These are phyloP conservation scores for Thielaviopsis musarum DNA, from an alignment of 2,329 filamentous ascomycete genomes.

Conservation along the genomic window DNA sequence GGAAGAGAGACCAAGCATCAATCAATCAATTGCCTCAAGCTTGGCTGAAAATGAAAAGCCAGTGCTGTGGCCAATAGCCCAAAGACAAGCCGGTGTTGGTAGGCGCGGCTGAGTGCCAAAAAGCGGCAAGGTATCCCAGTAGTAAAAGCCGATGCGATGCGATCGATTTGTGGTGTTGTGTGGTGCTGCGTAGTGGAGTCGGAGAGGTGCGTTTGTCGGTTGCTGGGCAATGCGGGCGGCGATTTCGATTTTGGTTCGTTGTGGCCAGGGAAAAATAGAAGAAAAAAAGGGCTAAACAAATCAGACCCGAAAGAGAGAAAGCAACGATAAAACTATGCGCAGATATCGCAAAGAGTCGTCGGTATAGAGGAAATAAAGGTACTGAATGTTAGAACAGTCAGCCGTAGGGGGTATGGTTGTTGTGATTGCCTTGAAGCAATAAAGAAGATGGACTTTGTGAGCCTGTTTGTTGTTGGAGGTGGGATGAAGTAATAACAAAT, in stretches of 20 bases:
- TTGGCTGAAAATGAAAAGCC: background rate
- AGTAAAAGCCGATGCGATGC: background rate
- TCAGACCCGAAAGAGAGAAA: background rate
- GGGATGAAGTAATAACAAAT: background rate
- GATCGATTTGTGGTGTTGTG: background rate
- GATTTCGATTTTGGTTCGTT: background rate
- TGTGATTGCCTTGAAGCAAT: background rate
- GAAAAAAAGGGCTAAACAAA: background rate
- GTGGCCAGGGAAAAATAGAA: background rate
- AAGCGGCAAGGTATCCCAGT: background rate
- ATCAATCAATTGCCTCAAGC: background rate
- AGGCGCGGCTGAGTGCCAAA: background rate
- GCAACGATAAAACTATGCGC: background rate
- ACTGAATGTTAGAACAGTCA: background rate
- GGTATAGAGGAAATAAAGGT: background rate
- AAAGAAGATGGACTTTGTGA: background rate
- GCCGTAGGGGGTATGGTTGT: background rate
- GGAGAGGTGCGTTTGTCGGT: background rate
- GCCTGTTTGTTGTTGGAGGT: background rate
- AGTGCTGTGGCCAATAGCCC: background rate
- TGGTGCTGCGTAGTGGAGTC: background rate
- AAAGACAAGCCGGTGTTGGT: background rate
- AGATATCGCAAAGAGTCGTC: background rate
- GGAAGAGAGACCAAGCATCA: background rate
- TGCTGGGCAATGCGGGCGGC: background rate